Evolutionary conservation across 208 protist genomes (phyloP), one percentile per base, ranked within the genome.

Genomic region (Strigomonas culicis): DNA sequence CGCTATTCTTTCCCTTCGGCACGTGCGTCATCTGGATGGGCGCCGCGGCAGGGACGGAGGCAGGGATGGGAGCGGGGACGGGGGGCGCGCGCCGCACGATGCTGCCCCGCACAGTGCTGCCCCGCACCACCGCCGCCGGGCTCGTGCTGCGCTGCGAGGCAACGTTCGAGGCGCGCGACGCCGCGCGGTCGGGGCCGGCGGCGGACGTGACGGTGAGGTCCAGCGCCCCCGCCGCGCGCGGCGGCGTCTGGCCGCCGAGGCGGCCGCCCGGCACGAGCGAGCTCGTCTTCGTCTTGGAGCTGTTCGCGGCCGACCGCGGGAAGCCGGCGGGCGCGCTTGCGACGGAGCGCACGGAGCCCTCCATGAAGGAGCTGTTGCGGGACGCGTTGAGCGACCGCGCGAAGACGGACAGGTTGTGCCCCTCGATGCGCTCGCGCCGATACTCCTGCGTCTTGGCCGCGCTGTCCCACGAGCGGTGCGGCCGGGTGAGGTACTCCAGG

Each of bases 381-480:
- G 79, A 81, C 4, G 61, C 65, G 31, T 63, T 74, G 15, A 85
- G 66, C 0, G 82, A 86, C 17, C 90, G 77, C n/a, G 75, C 78
- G 36, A 75, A 62, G 39, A 85, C 62, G 15, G 75, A 72, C 11
- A 68, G 56, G 22, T 62, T 53, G 47, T 83, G 84, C 52, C 80
- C 72, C 36, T 80, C 73, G 11, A 86, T 71, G 7, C 77, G 75
- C 27, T 79, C 66, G 27, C 66, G 68, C 11, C 72, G 65, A 24
- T 68, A 64, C 50, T 81, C 69, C 51, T 76, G 15, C n/a, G 69
- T 59, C 1, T 66, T 69, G 8, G 66, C 65, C 19, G 85, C 90
- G 69, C 90, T 93, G 13, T 75, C 75, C 88, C 90, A 96, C n/a
- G 83, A 92, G n/a, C 63, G 77, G 74, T 96, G 90, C 4, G 90